Evolutionary conservation across 768 basidiomycete genomes (phyloP).

Genomic region (Boletellus emodensis): DNA sequence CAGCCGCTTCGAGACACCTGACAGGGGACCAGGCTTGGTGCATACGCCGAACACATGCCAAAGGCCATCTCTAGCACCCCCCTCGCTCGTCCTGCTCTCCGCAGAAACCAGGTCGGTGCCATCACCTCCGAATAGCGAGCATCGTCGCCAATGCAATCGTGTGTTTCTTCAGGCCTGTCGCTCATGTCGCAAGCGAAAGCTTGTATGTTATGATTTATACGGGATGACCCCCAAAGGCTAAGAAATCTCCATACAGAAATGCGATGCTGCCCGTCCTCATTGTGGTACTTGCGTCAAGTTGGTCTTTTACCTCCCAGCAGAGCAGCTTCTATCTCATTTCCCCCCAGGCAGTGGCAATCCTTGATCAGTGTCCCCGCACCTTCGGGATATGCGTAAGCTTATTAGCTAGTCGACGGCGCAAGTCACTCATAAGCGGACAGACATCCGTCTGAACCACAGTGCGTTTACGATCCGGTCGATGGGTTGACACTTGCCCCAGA

Average conservation of each 20-base stretch:
- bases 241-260: slow-evolving; percentile 54
- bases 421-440: slow-evolving; percentile 34
- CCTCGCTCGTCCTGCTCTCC: slow-evolving; percentile 57
- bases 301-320: slow-evolving; percentile 25
- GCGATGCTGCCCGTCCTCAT: slow-evolving; percentile 81
- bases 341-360: slow-evolving; percentile 70
- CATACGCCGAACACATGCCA: slow-evolving; percentile 49
- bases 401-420: background rate
- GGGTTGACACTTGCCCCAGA: slow-evolving; percentile 74
- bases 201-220: slow-evolving; percentile 45
- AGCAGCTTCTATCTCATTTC: slow-evolving; percentile 6
- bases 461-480: slow-evolving; percentile 83
- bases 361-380: slow-evolving; percentile 81
- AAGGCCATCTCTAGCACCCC: slow-evolving; percentile 44
- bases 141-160: slow-evolving; percentile 8
- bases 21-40: slow-evolving; percentile 6
- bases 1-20: background rate
- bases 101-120: slow-evolving; percentile 66
- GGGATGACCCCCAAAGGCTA: background rate
- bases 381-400: slow-evolving; percentile 72
- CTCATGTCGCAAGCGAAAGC: slow-evolving; percentile 79
- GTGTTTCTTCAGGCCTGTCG: slow-evolving; percentile 57
- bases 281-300: slow-evolving; percentile 83
- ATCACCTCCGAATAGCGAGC: background rate
- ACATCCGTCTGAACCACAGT: slow-evolving; percentile 82